Conservation (phyloP, 306 rosid genomes). For the Hippophae rhamnoides region DNA sequence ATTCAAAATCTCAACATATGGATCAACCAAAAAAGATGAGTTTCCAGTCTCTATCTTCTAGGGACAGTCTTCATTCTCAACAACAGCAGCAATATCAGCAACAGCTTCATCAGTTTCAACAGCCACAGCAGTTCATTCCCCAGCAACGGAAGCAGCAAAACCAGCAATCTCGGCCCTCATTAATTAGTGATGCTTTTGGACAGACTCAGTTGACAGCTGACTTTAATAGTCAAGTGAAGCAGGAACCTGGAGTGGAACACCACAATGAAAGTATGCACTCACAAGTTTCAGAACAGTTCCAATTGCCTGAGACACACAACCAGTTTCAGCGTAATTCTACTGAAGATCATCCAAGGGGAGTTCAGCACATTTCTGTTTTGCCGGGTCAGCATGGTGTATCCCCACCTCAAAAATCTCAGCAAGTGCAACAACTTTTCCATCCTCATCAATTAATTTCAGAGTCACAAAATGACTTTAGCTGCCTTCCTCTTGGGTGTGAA, state of each 20-base stretch:
- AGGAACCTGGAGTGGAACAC: constrained; percentile 56
- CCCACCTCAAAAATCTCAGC: constrained; percentile 49
- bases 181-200: constrained; percentile 43
- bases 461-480: constrained; percentile 58
- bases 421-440: constrained; percentile 46
- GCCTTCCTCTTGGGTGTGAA: constrained; percentile 56
- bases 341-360: constrained; percentile 45
- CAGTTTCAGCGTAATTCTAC: constrained; percentile 62
- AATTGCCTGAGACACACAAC: constrained; percentile 54
- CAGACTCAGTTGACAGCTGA: constrained; percentile 58
- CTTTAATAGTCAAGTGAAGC: constrained; percentile 48
- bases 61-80: constrained; percentile 53
- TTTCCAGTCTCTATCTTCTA: constrained; percentile 58
- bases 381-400: constrained; percentile 51
- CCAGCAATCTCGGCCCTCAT: constrained; percentile 56
- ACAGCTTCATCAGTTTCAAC: constrained; percentile 66
- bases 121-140: constrained; percentile 48
- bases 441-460: constrained; percentile 43
- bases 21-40: constrained; percentile 70
- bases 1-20: constrained; percentile 45
- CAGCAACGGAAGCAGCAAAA: constrained; percentile 55
- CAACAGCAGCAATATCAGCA: constrained; percentile 55
- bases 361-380: constrained; percentile 45
- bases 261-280: constrained; percentile 50
- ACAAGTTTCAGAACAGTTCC: constrained; percentile 54